Conservation (phyloP, 306 rosid genomes). For the Betula pendula region DNA sequence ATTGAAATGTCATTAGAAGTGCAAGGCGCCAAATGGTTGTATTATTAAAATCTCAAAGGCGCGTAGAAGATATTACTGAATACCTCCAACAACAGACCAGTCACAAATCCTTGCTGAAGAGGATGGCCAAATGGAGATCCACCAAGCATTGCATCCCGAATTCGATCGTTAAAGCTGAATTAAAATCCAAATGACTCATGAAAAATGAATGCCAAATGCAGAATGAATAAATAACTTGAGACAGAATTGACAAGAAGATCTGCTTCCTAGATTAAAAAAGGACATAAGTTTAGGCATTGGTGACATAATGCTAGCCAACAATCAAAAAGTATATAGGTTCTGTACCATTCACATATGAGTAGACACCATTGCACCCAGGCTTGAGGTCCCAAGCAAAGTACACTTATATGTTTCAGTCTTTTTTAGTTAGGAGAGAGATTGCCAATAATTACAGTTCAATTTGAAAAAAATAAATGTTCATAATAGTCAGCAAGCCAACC, state of each 20-base stretch:
- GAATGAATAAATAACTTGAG: slow-evolving; percentile 9
- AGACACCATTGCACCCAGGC: background rate
- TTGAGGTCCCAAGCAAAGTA: background rate
- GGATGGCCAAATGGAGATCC: slow-evolving; percentile 98
- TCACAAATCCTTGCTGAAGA: slow-evolving; percentile 95
- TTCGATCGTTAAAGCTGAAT: slow-evolving; percentile 89
- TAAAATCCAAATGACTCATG: slow-evolving; percentile 26
- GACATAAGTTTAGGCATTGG: slow-evolving; percentile 13
- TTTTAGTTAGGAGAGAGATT: background rate
- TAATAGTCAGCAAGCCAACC: slow-evolving; percentile 13
- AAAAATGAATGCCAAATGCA: slow-evolving; percentile 15
- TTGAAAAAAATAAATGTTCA: background rate
- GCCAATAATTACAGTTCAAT: background rate
- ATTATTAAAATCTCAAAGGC: too few relatives aligned
- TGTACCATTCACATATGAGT: background rate
- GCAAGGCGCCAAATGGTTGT: too few relatives aligned
- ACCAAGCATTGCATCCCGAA: slow-evolving; percentile 90
- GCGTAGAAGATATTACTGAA: background rate
- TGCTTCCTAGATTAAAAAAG: slow-evolving; percentile 10
- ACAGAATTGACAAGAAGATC: background rate
- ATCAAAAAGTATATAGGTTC: background rate
- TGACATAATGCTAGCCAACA: background rate
- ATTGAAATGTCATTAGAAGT: background rate
- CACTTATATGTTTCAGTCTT: background rate
- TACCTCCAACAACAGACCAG: slow-evolving; percentile 84